phyloP scores from a whole-genome alignment of 2,329 filamentous ascomycete genomes.

The Septoria linicola region DNA sequence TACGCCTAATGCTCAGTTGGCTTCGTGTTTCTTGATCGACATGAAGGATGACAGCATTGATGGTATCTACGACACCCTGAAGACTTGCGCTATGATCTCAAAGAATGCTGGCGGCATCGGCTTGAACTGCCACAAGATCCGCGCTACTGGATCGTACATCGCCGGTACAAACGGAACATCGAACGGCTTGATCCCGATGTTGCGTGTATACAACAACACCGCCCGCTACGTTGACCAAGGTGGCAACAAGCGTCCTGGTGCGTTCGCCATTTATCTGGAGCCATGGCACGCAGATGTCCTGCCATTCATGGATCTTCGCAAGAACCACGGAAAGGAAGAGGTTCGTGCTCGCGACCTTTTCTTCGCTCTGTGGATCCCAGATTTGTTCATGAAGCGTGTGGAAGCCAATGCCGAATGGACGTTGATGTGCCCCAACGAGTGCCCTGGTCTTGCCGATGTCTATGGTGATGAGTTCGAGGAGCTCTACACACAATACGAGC shows the following conservation, averaged over 20 bases:
- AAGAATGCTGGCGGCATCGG: conserved; percentile 99
- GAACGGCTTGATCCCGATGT: conserved; percentile 96
- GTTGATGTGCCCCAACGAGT: conserved; percentile 96
- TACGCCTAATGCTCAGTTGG: conserved; percentile 89
- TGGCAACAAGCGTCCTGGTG: conserved; percentile 97
- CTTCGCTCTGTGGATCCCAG: conserved; percentile 96
- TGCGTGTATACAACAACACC: conserved; percentile 98
- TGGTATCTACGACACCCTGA: conserved; percentile 97
- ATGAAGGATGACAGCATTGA: conserved; percentile 99
- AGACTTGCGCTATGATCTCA: conserved; percentile 99
- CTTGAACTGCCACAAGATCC: conserved; percentile 93
- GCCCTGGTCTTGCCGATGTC: conserved; percentile 88
- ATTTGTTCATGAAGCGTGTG: conserved; percentile 99
- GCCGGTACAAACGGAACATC: conserved; percentile 97
- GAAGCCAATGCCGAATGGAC: conserved; percentile 97
- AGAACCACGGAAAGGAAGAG: conserved; percentile 99
- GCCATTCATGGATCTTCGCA: conserved; percentile 93
- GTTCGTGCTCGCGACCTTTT: conserved; percentile 95
- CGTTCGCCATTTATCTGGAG: conserved; percentile 98
- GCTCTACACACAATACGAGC: conserved; percentile 87
- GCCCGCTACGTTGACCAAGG: conserved; percentile 98
- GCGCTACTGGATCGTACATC: conserved; percentile 96
- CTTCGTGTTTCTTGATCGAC: conserved; percentile 97
- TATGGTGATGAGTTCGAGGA: conserved; percentile 97
- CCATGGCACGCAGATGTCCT: conserved; percentile 99